A percentile compares a stretch with the other conserved stretches of the same genome.
Conservation (phyloP, 192 early-diverging fungal genomes). For the Oehlia diaphana region DNA sequence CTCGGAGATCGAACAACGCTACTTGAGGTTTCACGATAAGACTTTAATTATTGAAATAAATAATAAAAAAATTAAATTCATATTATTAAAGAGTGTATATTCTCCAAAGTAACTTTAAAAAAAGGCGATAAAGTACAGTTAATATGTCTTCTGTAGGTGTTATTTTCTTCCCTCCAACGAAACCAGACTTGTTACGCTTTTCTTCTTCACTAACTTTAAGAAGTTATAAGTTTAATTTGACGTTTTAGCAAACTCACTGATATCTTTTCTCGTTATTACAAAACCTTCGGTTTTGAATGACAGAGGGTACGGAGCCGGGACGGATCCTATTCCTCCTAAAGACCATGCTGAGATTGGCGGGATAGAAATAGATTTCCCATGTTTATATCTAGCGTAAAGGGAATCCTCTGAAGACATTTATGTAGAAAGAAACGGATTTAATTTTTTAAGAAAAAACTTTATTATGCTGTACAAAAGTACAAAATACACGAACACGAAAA, state of each 20-base stretch:
- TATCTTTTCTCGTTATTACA: background rate
- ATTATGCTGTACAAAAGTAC: no score
- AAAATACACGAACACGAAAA: no score
- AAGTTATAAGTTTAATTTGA: background rate
- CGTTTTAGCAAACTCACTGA: background rate
- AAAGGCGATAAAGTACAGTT: background rate
- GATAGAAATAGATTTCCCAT: background rate
- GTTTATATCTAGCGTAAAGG: slow-evolving; percentile 17
- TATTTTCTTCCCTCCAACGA: background rate
- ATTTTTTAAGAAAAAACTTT: no score
- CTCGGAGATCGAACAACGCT: slow-evolving; percentile 1
- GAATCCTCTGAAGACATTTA: slow-evolving; percentile 16
- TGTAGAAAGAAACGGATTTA: background rate
- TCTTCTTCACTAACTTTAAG: background rate
- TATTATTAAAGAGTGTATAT: background rate
- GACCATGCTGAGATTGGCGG: slow-evolving; percentile 20
- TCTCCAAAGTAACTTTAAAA: background rate
- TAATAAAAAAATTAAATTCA: background rate
- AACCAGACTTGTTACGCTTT: background rate
- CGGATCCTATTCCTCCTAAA: slow-evolving; percentile 10
- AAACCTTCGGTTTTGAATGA: slow-evolving; percentile 12
- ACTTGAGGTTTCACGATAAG: background rate
- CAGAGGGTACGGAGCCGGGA: background rate
- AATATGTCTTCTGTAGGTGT: background rate
- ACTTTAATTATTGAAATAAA: background rate